phyloP scores from a whole-genome alignment of 805 yeast genomes.

The Suhomyces sp. region DNA sequence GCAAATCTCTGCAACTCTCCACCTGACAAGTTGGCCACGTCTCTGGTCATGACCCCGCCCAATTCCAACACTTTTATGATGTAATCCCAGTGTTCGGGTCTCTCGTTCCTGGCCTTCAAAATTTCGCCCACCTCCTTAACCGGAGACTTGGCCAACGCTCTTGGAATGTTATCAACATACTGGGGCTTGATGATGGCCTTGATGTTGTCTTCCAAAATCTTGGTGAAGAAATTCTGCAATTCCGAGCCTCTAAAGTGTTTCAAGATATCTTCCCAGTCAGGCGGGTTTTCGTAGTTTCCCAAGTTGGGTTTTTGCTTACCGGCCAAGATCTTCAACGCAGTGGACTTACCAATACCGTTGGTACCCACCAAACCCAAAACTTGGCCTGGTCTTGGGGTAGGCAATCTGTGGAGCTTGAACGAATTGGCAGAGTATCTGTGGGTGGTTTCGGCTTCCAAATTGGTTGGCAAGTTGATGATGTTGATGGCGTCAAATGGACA shows the following conservation, averaged over 20 bases:
- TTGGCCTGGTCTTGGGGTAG: slow-evolving; percentile 99
- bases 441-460: slow-evolving; percentile 86
- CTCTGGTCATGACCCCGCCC: slow-evolving; percentile 75
- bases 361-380: slow-evolving; percentile 97
- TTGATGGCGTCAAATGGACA: slow-evolving; percentile 98
- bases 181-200: slow-evolving; percentile 98
- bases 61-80: slow-evolving; percentile 73
- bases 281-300: slow-evolving; percentile 93
- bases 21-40: slow-evolving; percentile 87
- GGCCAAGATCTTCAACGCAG: slow-evolving; percentile 93
- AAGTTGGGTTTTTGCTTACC: slow-evolving; percentile 97
- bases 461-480: slow-evolving; percentile 94
- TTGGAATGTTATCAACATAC: slow-evolving; percentile 95
- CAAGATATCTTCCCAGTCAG: slow-evolving; percentile 94
- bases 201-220: slow-evolving; percentile 88
- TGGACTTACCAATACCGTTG: slow-evolving; percentile 98
- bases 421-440: slow-evolving; percentile 98
- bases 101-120: slow-evolving; percentile 72
- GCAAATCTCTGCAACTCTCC: slow-evolving; percentile 99
- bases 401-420: slow-evolving; percentile 93
- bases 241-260: slow-evolving; percentile 94
- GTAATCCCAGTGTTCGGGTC: slow-evolving; percentile 61
- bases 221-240: slow-evolving; percentile 92
- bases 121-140: slow-evolving; percentile 82
- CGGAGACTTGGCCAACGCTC: slow-evolving; percentile 87